These are phyloP conservation scores for Naganishia onofrii DNA, from an alignment of 768 basidiomycete genomes.

Conservation along the genomic window DNA sequence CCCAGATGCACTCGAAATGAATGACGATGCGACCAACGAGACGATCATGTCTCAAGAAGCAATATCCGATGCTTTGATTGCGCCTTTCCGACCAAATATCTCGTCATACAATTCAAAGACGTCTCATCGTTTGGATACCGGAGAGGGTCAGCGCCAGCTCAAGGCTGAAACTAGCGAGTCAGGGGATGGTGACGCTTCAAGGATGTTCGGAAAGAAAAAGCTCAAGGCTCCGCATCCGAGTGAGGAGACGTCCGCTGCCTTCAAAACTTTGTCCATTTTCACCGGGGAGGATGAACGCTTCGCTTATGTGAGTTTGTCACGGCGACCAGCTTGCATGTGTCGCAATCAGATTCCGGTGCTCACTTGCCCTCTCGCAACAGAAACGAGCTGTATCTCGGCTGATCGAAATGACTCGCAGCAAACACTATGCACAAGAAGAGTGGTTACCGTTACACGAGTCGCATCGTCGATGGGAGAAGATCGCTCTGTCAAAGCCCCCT, in stretches of 20 bases:
- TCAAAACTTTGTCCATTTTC: constrained; percentile 61
- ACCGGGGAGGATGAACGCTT: constrained; percentile 64
- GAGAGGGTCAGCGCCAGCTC: constrained; percentile 17
- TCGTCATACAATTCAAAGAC: constrained; percentile 56
- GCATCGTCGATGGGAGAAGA: constrained; percentile 43
- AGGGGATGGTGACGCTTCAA: constrained; percentile 28
- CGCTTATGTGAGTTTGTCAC: constrained; percentile 55
- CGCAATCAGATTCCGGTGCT: too few relatives aligned
- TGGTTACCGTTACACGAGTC: constrained; percentile 44
- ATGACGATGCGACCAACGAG: constrained; percentile 39
- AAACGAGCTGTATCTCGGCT: constrained; percentile 63
- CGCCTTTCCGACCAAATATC: constrained; percentile 61
- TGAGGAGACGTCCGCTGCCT: constrained; percentile 45
- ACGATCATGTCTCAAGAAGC: constrained; percentile 56
- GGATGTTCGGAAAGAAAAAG: constrained; percentile 35
- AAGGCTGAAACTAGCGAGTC: neutral
- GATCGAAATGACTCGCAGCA: constrained; percentile 59
- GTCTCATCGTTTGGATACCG: constrained; percentile 3
- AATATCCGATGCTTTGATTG: constrained; percentile 56
- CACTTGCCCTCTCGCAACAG: constrained; percentile 29
- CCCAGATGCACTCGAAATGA: constrained; percentile 56
- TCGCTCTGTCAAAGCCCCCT: constrained; percentile 32
- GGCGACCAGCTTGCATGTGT: neutral
- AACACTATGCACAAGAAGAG: constrained; percentile 42
- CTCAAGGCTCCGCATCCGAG: constrained; percentile 33